Conservation (phyloP, 2,329 filamentous ascomycete species). For the Cladosporium velox region DNA sequence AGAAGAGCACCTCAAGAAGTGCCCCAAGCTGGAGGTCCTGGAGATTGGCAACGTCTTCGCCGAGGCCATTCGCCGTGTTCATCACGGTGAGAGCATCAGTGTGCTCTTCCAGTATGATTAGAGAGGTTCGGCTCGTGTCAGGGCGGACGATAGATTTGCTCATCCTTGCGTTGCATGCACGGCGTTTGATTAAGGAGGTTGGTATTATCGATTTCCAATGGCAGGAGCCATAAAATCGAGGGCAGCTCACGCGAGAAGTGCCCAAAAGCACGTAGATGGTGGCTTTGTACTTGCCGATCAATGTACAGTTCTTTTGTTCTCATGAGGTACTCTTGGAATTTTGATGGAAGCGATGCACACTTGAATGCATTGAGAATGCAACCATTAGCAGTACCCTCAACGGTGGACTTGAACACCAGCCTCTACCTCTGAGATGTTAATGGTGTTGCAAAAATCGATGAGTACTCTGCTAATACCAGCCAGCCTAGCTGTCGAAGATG, state of each 20-base stretch:
- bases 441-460: background rate
- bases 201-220: background rate
- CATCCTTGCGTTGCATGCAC: slow-evolving; percentile 6
- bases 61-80: slow-evolving; percentile 90
- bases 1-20: slow-evolving; percentile 72
- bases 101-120: slow-evolving; percentile 86
- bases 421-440: background rate
- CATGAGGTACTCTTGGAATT: background rate
- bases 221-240: background rate
- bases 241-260: slow-evolving; percentile 3
- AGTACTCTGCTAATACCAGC: background rate
- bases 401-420: background rate
- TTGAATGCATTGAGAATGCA: background rate
- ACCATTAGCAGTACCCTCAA: background rate
- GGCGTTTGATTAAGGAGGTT: slow-evolving; percentile 7
- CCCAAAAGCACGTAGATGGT: background rate
- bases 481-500: background rate
- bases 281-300: slow-evolving; percentile 4
- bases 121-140: background rate
- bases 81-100: slow-evolving; percentile 97
- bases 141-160: slow-evolving; percentile 13
- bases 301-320: background rate
- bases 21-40: slow-evolving; percentile 86
- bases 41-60: slow-evolving; percentile 88
- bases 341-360: background rate